Percentiles rank a stretch among this genome's conserved stretches.
These are phyloP conservation scores for Orbilia quercus DNA, from an alignment of 2,329 filamentous ascomycete genomes.

Conservation along the genomic window DNA sequence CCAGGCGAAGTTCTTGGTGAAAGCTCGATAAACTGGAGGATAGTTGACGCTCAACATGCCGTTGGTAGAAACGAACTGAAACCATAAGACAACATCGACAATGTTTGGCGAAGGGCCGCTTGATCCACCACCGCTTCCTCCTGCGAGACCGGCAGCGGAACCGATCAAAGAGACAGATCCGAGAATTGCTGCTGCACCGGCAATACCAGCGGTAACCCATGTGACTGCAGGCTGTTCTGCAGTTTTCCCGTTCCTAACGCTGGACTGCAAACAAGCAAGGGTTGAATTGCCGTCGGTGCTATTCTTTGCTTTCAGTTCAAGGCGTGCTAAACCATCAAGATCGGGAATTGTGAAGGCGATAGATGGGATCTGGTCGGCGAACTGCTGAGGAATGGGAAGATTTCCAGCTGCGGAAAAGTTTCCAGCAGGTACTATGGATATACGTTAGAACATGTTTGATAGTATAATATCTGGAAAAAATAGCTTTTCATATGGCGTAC, in stretches of 20 bases:
- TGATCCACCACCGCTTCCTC: constrained; percentile 68
- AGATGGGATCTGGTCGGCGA: constrained; percentile 79
- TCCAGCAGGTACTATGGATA: constrained; percentile 74
- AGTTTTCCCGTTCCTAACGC: constrained; percentile 88
- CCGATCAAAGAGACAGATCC: constrained; percentile 77
- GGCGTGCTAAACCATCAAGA: constrained; percentile 83
- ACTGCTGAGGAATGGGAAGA: constrained; percentile 77
- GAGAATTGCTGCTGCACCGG: constrained; percentile 81
- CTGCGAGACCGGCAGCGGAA: constrained; percentile 69
- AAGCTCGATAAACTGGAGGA: constrained; percentile 86
- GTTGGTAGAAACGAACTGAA: constrained; percentile 93
- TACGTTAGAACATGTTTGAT: constrained; percentile 43
- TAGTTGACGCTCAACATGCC: constrained; percentile 95
- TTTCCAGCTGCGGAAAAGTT: constrained; percentile 77
- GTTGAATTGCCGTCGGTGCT: constrained; percentile 65
- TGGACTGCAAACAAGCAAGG: constrained; percentile 84
- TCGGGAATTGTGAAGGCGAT: constrained; percentile 94
- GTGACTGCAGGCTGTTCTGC: constrained; percentile 78
- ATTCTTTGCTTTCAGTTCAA: constrained; percentile 74
- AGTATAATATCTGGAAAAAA: background rate
- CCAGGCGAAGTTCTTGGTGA: constrained; percentile 93
- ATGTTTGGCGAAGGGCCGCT: constrained; percentile 83
- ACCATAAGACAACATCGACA: constrained; percentile 84
- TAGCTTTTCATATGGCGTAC: constrained; percentile 65
- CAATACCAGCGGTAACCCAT: constrained; percentile 84